phyloP scores from a whole-genome alignment of 495 filamentous ascomycete species.

The Penicillium turbatum region DNA sequence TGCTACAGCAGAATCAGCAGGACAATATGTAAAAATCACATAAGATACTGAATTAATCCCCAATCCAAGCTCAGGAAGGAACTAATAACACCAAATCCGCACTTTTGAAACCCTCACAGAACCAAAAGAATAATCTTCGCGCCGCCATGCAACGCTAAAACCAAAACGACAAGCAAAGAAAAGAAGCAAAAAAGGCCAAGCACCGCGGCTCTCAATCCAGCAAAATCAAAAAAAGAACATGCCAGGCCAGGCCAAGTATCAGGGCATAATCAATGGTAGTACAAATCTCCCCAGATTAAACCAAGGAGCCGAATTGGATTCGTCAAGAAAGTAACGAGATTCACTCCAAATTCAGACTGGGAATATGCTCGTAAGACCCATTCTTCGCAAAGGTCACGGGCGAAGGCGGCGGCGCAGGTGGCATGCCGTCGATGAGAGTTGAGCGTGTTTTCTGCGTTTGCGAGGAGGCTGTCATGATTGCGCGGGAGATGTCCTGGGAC shows the following conservation, averaged over 20 bases:
- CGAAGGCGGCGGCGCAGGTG: constrained; percentile 46
- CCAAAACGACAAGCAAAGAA: constrained; percentile 1
- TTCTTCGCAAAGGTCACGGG: constrained; percentile 39
- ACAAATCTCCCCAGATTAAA: too few species aligned
- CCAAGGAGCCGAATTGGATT: neutral
- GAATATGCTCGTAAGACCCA: constrained; percentile 14
- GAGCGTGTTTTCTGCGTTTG: constrained; percentile 22
- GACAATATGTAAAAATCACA: too few species aligned
- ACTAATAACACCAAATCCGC: constrained; percentile 4
- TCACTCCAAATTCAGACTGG: constrained; percentile 22
- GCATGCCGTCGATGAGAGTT: constrained; percentile 35
- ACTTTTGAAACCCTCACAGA: constrained; percentile 5
- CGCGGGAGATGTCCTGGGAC: constrained; percentile 42
- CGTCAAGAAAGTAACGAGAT: neutral
- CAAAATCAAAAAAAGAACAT: neutral
- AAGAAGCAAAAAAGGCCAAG: neutral
- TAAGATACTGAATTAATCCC: neutral
- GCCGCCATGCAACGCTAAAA: constrained; percentile 14
- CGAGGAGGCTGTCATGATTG: constrained; percentile 33
- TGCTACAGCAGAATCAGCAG: too few species aligned
- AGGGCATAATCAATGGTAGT: neutral
- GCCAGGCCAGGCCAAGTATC: neutral
- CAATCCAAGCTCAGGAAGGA: neutral
- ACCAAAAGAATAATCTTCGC: neutral
- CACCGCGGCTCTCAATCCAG: neutral